Base-by-base conservation (phyloP, 768 basidiomycete species). In the Tricholoma hemisulphureum region DNA sequence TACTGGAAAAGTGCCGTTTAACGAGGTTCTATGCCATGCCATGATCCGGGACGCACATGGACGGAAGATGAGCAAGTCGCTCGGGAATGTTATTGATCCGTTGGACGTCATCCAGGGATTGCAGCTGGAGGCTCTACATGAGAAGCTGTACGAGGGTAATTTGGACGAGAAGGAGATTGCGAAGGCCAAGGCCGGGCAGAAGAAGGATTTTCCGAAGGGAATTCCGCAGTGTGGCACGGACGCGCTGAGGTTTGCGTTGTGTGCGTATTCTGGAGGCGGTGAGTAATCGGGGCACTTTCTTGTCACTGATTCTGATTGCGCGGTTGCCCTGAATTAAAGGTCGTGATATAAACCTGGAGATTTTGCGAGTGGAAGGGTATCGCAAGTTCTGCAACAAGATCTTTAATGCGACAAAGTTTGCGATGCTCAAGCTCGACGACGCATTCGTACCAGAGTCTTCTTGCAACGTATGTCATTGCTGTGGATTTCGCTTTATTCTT, bases 371-470 rank as follows among this genome's bases (percentile, higher is more conserved):
- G 29, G 95, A 98, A 74, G 97, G 95, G 2, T 98, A 98, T 73
- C 87, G 97, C 73, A 98, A 98, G 74, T 99, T 99, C 80, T 98
- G 97, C 79, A 99, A 99, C 79, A 98, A 98, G 79, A 86, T 98
- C 24, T 98, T 96, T 82, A 99, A 99, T 69, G 97, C 97, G 1
- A 98, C 95, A 49, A 95, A 95, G 73, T 98, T 99, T 65, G 96
- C 95, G n/a, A 94, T 98, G 90, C 85, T 98, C 71, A 96, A 96
- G 76, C 79, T 99, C 29, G 95, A 94, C 56, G 85, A 85, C 37
- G 73, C 79, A 39, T 98, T 97, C 65, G 84, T 88, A 28, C 94
- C 96, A 14, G 78, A 84, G 58, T 75, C 85, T 1, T 76, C 80
- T 3, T 75, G 85, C 11, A 85, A 89, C 82, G 95, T 91, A 58